Conservation (phyloP, 2,329 filamentous ascomycete genomes). For the Didymella exigua region DNA sequence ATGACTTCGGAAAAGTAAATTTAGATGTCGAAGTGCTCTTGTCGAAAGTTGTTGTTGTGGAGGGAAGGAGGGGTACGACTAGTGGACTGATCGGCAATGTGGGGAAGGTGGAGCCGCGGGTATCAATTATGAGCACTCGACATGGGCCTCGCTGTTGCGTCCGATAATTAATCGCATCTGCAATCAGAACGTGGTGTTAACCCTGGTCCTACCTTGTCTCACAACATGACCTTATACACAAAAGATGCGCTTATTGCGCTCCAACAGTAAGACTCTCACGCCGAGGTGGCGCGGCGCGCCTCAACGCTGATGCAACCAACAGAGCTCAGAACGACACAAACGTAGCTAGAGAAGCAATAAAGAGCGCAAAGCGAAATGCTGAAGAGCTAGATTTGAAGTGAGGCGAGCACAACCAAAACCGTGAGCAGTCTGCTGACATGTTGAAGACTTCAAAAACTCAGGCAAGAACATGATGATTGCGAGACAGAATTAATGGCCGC, state of each 20-base stretch:
- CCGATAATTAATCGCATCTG: too few species aligned
- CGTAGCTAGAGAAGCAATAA: not conserved
- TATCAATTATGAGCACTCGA: not conserved
- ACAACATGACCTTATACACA: not conserved
- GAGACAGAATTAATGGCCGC: not conserved
- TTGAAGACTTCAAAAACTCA: slow-evolving; percentile 2
- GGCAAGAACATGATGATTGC: slow-evolving; percentile 5
- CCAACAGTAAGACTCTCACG: not conserved
- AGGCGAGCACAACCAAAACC: not conserved
- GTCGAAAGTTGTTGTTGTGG: not conserved
- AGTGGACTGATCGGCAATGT: not conserved
- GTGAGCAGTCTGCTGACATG: not conserved
- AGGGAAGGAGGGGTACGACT: not conserved
- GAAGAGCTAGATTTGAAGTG: slow-evolving; percentile 1
- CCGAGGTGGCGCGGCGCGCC: not conserved
- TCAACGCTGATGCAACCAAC: not conserved
- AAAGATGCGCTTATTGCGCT: not conserved
- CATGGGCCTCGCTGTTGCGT: not conserved
- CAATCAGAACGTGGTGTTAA: not conserved
- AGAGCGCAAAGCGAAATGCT: not conserved
- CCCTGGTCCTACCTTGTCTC: not conserved
- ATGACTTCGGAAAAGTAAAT: too few species aligned
- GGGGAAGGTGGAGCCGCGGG: not conserved
- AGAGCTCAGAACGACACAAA: slow-evolving; percentile 2
- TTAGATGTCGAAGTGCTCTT: not conserved